These are phyloP conservation scores for Beauveria medogensis DNA, from an alignment of 2,329 filamentous ascomycete species.

Conservation along the genomic window DNA sequence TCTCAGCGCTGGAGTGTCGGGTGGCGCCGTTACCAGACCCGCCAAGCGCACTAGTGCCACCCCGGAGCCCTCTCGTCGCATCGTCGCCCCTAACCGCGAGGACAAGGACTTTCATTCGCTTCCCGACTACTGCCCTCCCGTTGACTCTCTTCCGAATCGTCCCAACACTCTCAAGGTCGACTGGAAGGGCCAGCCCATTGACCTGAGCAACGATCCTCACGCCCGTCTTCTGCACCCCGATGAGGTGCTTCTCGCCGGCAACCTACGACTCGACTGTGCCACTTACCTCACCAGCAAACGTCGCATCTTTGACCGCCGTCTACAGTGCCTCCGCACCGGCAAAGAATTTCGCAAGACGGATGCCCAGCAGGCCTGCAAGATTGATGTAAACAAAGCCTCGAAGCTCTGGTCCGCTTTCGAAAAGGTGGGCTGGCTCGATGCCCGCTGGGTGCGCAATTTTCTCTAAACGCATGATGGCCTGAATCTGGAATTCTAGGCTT, in stretches of 20 bases:
- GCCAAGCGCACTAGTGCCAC: conserved; percentile 34
- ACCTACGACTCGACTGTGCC: conserved; percentile 73
- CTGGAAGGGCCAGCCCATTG: conserved; percentile 75
- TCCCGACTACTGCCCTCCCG: conserved; percentile 63
- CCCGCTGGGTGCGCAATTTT: conserved; percentile 33
- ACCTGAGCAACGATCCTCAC: conserved; percentile 66
- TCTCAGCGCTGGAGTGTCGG: conserved; percentile 16
- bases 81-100: conserved; percentile 61
- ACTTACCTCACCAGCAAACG: conserved; percentile 91
- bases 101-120: conserved; percentile 73
- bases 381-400: conserved; percentile 95
- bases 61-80: conserved; percentile 42
- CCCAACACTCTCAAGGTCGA: conserved; percentile 71
- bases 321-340: conserved; percentile 56
- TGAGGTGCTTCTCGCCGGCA: conserved; percentile 68
- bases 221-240: conserved; percentile 65
- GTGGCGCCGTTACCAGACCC: conserved; percentile 22
- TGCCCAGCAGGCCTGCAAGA: conserved; percentile 93
- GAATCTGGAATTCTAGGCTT: conserved; percentile 3
- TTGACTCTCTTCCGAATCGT: conserved; percentile 56
- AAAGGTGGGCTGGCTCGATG: conserved; percentile 72
- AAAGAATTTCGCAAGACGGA: conserved; percentile 94
- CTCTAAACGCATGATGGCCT: conserved; percentile 17
- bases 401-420: conserved; percentile 88
- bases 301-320: conserved; percentile 73